Base-by-base conservation (phyloP, 2,329 filamentous ascomycete species). In the Canariomyces notabilis region DNA sequence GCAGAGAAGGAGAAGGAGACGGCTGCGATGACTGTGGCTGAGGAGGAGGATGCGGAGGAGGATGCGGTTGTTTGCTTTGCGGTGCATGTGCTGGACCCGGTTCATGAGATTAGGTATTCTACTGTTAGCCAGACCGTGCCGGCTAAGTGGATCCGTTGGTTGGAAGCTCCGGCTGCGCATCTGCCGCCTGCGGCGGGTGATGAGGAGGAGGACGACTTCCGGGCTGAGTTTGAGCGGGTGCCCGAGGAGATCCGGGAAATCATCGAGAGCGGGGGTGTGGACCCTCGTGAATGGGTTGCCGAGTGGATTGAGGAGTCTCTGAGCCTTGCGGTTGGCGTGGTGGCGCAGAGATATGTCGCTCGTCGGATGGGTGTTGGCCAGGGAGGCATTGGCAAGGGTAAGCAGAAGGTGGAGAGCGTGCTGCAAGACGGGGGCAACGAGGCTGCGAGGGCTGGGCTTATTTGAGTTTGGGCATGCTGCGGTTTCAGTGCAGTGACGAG, bases 251-350 rank as follows among this genome's bases (percentile, higher is more conserved):
- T 98, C 58, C 76, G 79, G 18, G 87, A 91, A 55, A 95, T 97
- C 53, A 80, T 98, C 33, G 80, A 82, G 59, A 69, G 70, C 36
- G 81, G 80, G 7, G 80, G 79, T 37, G 88, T 97, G 2, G 93
- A 98, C 61, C 93, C 93, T 0, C 77, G 93, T 48, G 93, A 98
- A 66, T 98, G 93, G 93, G 87, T 95, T 31, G 86, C 90, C 3
- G 93, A 97, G 67, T 98, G 93, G 93, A 78, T 98, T 37, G 91
- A 97, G 69, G 91, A 97, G 69, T 72, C 83, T 0, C 74, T 98
- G 23, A 81, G 75, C 33, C 71, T 97, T 39, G 79, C 82, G 3
- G 79, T 94, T 0, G 91, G 93, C 15, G 73, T 95, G 6, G 84
- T 97, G 3, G 93, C 93, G 2, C 93, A 98, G 75, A 77, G 90